These are phyloP conservation scores for Penicillium sp. DNA, from an alignment of 2,329 filamentous ascomycete species.

Conservation along the genomic window DNA sequence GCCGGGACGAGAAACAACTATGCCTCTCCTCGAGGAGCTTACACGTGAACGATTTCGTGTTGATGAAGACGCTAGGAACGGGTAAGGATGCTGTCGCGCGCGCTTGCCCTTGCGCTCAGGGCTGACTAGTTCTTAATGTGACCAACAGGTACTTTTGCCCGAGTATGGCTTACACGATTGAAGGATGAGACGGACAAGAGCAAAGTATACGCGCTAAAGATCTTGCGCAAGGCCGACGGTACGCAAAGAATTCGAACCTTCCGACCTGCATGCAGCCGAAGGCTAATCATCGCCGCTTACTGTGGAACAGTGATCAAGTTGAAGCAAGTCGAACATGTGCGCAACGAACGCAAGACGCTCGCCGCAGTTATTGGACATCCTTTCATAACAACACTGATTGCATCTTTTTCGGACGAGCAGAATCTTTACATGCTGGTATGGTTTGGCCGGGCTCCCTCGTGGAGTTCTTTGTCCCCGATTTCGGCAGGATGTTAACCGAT, in stretches of 20 bases:
- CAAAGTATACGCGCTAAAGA: constrained; percentile 55
- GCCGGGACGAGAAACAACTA: constrained; percentile 43
- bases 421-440: constrained; percentile 59
- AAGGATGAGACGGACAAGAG: constrained; percentile 43
- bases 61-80: constrained; percentile 55
- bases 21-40: constrained; percentile 44
- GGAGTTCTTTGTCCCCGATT: not conserved
- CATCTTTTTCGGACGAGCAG: constrained; percentile 66
- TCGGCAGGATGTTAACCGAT: constrained; percentile 24
- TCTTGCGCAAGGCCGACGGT: constrained; percentile 56
- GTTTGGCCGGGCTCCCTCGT: not conserved
- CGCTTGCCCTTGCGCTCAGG: not conserved
- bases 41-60: constrained; percentile 49
- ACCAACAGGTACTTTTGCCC: constrained; percentile 54
- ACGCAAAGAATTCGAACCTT: constrained; percentile 18
- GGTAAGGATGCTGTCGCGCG: constrained; percentile 38
- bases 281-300: constrained; percentile 11
- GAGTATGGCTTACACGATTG: constrained; percentile 54
- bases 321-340: constrained; percentile 70
- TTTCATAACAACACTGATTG: constrained; percentile 67
- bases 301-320: constrained; percentile 56
- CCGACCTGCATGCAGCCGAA: constrained; percentile 6
- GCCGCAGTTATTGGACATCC: constrained; percentile 65
- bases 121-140: constrained; percentile 22
- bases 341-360: constrained; percentile 67